These are phyloP conservation scores for Sarocladium brachiariae DNA, from an alignment of 2,329 filamentous ascomycete genomes.

Conservation along the genomic window DNA sequence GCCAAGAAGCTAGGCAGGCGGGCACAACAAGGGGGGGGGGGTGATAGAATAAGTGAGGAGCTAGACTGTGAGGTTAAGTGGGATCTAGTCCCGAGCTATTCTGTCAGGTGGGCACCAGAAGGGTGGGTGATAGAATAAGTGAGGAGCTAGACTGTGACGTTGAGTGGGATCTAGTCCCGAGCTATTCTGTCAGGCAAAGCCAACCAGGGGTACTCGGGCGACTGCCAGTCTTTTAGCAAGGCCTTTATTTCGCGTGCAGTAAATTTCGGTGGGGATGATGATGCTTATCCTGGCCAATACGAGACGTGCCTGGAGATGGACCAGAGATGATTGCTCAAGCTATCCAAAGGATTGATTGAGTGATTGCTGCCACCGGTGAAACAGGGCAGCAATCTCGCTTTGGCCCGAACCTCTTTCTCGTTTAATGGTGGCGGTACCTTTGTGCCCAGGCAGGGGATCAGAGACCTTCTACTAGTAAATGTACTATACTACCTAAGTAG, in stretches of 20 bases:
- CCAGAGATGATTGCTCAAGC: neutral
- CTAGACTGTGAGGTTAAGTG: neutral
- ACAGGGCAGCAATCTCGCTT: too few species aligned
- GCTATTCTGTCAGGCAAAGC: neutral
- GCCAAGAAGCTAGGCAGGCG: slow-evolving; percentile 6
- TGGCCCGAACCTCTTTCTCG: too few species aligned
- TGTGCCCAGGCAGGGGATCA: too few species aligned
- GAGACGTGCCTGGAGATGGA: neutral
- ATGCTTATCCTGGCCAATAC: neutral
- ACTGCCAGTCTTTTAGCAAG: neutral
- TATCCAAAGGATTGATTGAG: too few species aligned
- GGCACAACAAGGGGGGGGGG: neutral
- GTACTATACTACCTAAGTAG: too few species aligned
- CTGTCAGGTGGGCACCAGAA: neutral
- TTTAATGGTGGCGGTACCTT: too few species aligned
- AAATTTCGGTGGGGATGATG: neutral
- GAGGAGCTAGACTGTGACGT: neutral
- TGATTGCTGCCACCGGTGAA: too few species aligned
- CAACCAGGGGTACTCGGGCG: too few species aligned
- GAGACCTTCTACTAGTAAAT: too few species aligned
- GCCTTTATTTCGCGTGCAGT: neutral
- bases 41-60: neutral
- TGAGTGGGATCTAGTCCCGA: neutral
- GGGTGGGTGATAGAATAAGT: neutral
- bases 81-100: neutral